Evolutionary conservation across 2,329 filamentous ascomycete species (phyloP).

Genomic region (Calonectria pauciramosa): DNA sequence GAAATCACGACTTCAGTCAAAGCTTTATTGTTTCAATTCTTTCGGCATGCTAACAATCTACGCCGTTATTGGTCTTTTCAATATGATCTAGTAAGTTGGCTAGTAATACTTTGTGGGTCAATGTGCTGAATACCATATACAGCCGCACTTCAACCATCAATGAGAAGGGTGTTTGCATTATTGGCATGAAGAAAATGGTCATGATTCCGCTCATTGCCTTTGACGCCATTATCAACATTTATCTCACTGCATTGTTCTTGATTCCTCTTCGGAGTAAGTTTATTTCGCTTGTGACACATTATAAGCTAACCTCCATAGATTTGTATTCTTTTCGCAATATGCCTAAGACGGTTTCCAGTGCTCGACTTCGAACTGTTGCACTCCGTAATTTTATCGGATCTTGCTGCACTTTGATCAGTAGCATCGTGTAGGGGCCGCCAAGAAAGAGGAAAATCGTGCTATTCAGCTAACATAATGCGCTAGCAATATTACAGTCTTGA

Average conservation of each 20-base stretch:
- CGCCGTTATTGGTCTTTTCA: constrained; percentile 64
- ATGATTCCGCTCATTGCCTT: constrained; percentile 74
- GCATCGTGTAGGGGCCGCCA: constrained; percentile 62
- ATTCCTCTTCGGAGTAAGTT: constrained; percentile 68
- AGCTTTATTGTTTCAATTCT: constrained; percentile 72
- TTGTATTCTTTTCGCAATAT: constrained; percentile 68
- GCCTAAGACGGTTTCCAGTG: constrained; percentile 55
- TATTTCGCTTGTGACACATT: no score
- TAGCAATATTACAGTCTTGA: constrained; percentile 71
- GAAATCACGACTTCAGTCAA: constrained; percentile 65
- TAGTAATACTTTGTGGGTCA: neutral
- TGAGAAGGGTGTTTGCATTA: constrained; percentile 68
- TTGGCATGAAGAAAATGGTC: constrained; percentile 70
- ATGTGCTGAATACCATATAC: neutral
- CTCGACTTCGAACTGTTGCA: constrained; percentile 64
- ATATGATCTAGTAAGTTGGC: constrained; percentile 69
- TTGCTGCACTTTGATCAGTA: constrained; percentile 68
- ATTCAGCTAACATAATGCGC: constrained; percentile 7
- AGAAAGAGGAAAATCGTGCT: no score
- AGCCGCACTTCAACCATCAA: constrained; percentile 70
- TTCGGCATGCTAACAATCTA: constrained; percentile 67
- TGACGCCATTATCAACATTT: constrained; percentile 73
- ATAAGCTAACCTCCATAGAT: constrained; percentile 51
- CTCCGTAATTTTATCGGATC: constrained; percentile 73
- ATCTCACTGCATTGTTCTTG: constrained; percentile 74